Evolutionary conservation across 176 grass and related monocot species (phyloP), one percentile per base, ranked within the genome.

Genomic region (Lolium perenne): DNA sequence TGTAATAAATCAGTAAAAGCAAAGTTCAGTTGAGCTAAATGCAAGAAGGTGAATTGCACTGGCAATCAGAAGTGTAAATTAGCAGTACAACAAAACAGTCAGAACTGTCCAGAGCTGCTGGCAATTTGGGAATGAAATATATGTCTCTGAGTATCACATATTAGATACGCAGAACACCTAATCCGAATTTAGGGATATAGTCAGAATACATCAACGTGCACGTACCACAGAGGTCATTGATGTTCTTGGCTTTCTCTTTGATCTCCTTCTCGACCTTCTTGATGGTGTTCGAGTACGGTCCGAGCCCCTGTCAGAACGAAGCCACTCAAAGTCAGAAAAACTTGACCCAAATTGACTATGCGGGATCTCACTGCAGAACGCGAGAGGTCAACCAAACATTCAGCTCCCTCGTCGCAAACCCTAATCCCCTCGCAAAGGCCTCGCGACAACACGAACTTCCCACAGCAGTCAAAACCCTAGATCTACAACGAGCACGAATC

Each of bases 201-300:
- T 74, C 46, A 26, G 25, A 49, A 49, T 6, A 74, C 21, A 8
- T 16, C 3, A 8, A 74, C 17, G 46, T 17, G 45, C 46, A 51
- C 71, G 14, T 53, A 98, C 93, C 93, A 65, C 95, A 98, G 3
- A 98, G 91, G 54, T 98, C 95, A 25, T 98, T 98, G 20, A 98
- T 95, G 17, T 88, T 95, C 86, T 98, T 98, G 3, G 91, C 89
- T 83, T 93, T 81, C 13, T 95, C 95, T 56, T 98, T 98, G 3
- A 98, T 98, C 77, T 98, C 95, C 89, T 98, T 98, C 86, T 98
- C 95, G 0, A 78, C 93, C 77, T 90, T 93, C 89, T 98, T 95
- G n/a, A 95, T 95, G 80, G 80, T 98, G 26, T 82, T 89, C 20
- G 95, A 98, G 83, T 98, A 98, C 8, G 95, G 95, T 38, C 93